Base-by-base conservation (phyloP, 192 early-diverging fungal genomes). In the Gigaspora rosea region DNA sequence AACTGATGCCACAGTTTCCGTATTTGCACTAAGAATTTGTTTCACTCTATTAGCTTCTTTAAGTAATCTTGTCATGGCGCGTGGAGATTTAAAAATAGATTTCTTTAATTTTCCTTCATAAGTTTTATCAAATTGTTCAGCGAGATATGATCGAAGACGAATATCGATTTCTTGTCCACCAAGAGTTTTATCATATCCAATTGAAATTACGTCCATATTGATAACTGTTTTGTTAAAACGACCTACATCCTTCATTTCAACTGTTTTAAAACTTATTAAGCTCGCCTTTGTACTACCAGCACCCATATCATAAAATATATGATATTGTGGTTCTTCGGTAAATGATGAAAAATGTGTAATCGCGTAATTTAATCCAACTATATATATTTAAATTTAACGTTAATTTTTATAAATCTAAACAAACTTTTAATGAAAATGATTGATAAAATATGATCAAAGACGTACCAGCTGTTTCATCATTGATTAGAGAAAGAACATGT, bases 241-340 rank as follows among this genome's bases (percentile, higher is more conserved):
- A 79, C 89, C 81, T 72, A 80, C 82, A 49, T 86, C 87, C 81
- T 91, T 91, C 35, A 84, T 76, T n/a, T 82, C 72, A 50, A 85
- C 80, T 35, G 88, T 85, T 9, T 88, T 86, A 81, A 98, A 97
- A 50, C 86, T 86, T 2, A 93, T 94, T 18, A 99, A 86, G 7
- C 95, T 92, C 27, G 93, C 96, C n/a, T 89, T 90, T 2, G 98
- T 98, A 76, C 90, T 93, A 35, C 96, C 94, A 12, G 98, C 97
- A 1, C 98, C 98, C 94, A 97, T 95, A 83, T 99, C 98, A 83
- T 94, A 98, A 79, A 98, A 97, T 67, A 99, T 82, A 76, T 98
- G 95, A 79, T 91, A 86, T 80, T 90, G 81, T 8, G 90, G 88
- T 36, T 88, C 80, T 33, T 85, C 85, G n/a, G 79, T 79, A 66